Evolutionary conservation across 208 protist species (phyloP), one percentile per base, ranked within the genome.

Genomic region (Trypanosoma brucei): DNA sequence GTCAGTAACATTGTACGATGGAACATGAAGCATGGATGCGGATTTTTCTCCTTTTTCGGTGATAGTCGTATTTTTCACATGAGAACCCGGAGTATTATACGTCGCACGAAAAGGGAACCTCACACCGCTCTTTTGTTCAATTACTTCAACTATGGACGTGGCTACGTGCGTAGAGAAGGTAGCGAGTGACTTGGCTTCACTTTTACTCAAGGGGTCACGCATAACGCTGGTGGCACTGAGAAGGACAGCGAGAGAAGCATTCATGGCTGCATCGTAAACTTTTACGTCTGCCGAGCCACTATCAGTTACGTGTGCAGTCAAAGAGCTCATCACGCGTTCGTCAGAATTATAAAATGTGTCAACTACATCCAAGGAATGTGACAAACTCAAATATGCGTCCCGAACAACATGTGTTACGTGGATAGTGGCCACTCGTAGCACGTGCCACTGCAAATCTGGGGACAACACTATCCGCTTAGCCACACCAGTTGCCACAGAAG

Each of bases 381-480:
- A n/a, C 36, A 69, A 35, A n/a, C 49, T 3, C 49, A 57, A 3
- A 38, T 69, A 62, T 7, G 62, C 57, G 44, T 51, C 14, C 11
- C 35, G 33, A 2, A 63, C 39, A 46, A 58, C 55, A n/a, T 35
- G 38, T 8, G 40, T 39, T 9, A 70, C 55, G 38, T 37, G 6
- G 1, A 13, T 31, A 2, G 50, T 39, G 8, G 65, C 40, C 6
- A 63, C 57, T 0, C 9, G 8, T 34, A 62, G 44, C 2, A 48
- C n/a, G 7, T 63, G 9, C 65, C 57, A 63, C 33, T 49, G 31
- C 13, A 40, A 1, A n/a, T 13, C 33, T 9, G 65, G 38, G 38
- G n/a, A 57, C 1, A 35, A 52, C 44, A 50, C 68, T 22, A 73
- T 35, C 2, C 31, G 45, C 31, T 46, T n/a, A 13, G 68, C 61